These are phyloP conservation scores for Plasmodium vivax DNA, from an alignment of 169 alveolate species.

Conservation along the genomic window DNA sequence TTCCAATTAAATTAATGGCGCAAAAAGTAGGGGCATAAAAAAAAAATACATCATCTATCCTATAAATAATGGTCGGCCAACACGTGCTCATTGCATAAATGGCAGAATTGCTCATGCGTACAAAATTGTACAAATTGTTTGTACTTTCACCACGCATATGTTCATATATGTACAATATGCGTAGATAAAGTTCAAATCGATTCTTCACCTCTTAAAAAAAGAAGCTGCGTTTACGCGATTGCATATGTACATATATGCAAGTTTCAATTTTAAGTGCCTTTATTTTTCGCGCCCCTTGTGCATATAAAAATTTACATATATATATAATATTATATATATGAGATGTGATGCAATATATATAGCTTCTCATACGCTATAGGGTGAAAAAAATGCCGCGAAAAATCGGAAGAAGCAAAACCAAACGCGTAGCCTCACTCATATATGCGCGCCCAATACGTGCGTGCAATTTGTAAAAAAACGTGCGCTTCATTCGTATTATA, in stretches of 20 bases:
- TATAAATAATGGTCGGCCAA: neutral
- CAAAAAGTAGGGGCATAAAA: neutral
- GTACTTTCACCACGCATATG: neutral
- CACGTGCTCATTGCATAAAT: neutral
- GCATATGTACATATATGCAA: neutral
- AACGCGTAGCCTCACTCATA: neutral
- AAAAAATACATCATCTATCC: neutral
- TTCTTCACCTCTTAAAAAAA: constrained; percentile 2
- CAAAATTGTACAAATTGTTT: neutral
- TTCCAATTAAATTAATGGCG: neutral
- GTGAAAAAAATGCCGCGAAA: neutral
- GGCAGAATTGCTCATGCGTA: neutral
- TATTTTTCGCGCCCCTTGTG: neutral
- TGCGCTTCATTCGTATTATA: neutral
- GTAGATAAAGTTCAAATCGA: neutral
- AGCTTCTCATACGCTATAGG: neutral
- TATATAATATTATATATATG: neutral
- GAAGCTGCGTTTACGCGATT: neutral
- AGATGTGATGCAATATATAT: no score
- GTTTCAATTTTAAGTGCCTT: neutral
- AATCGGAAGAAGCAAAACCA: neutral
- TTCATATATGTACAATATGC: neutral
- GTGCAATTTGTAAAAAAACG: neutral
- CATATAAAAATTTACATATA: neutral
- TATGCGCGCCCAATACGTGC: neutral